Evolutionary conservation across 2,329 filamentous ascomycete genomes (phyloP), one percentile per base, ranked within the genome.

Genomic region (Aureobasidium subglaciale): DNA sequence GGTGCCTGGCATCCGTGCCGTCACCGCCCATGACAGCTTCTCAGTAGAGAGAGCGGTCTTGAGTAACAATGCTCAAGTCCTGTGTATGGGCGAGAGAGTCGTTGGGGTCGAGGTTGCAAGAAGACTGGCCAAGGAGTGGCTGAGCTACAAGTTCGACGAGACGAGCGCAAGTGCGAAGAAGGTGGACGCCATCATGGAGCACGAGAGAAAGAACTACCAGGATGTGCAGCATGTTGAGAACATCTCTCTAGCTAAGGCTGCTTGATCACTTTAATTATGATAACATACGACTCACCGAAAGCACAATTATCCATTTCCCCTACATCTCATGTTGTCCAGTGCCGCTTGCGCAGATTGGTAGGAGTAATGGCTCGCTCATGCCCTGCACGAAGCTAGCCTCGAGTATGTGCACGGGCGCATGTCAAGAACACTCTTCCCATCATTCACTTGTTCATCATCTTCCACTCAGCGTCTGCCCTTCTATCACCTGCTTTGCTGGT

Each of bases 21-120:
- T 95, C 16, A 95, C 89, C 5, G 90, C 90, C 1, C 90, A 95
- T 69, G 90, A 95, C 68, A 85, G 84, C 62, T 95, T 91, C 75
- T 85, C 81, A 56, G 88, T 95, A 5, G 89, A 95, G 78, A 32
- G 49, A 25, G 49, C 86, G 18, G 81, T 95, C 10, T 73, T 92
- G 65, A 90, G 86, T 73, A 95, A 95, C 70, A 85, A 95, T 68
- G 88, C 88, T 3, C 89, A 95, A 73, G 88, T 95, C 29, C 73
- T 95, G 59, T 95, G 90, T 68, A 85, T 95, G 77, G 89, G 89
- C 0, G 86, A 95, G 78, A 76, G 89, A 20, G 89, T 95, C 0
- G 81, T 95, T 41, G 89, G 90, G 0, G 69, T 93, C 45, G 90
- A 95, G 73, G 72, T 95, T 38, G 89, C 89, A 40, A 80, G 88